These are phyloP conservation scores for Claviceps sp. DNA, from an alignment of 2,329 filamentous ascomycete species.

Conservation along the genomic window DNA sequence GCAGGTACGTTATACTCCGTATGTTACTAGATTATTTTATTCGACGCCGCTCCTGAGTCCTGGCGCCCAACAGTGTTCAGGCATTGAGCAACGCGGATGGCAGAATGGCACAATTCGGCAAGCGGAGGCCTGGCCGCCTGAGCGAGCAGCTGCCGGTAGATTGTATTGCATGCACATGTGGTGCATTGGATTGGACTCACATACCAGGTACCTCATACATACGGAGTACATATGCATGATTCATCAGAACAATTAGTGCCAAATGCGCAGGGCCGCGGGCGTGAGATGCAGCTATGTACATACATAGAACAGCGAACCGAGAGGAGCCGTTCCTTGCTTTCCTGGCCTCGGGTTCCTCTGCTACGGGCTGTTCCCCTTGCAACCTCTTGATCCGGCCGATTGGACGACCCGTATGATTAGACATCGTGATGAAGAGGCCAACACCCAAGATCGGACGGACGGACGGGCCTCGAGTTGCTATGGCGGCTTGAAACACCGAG, in stretches of 20 bases:
- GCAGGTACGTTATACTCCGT: no score
- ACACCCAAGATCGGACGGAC: no score
- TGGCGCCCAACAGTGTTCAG: no score
- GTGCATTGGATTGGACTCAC: not conserved
- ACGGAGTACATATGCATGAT: not conserved
- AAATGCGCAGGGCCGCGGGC: not conserved
- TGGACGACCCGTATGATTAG: no score
- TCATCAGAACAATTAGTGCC: not conserved
- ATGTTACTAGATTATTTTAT: no score
- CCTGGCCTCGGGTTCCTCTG: not conserved
- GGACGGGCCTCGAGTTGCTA: not conserved
- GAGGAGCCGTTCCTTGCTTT: not conserved
- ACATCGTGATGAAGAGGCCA: no score
- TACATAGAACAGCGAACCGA: not conserved
- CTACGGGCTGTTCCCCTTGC: no score
- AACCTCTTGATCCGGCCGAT: not conserved
- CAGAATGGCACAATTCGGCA: slow-evolving; percentile 1
- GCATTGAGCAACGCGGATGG: no score
- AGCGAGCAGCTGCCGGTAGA: no score
- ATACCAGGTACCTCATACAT: no score
- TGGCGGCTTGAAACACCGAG: not conserved
- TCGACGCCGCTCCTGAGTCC: no score
- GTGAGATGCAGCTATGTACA: not conserved
- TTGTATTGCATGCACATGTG: not conserved
- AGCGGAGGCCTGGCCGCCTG: not conserved